Evolutionary conservation across 495 filamentous ascomycete genomes (phyloP).

Genomic region (Neurospora sp.): DNA sequence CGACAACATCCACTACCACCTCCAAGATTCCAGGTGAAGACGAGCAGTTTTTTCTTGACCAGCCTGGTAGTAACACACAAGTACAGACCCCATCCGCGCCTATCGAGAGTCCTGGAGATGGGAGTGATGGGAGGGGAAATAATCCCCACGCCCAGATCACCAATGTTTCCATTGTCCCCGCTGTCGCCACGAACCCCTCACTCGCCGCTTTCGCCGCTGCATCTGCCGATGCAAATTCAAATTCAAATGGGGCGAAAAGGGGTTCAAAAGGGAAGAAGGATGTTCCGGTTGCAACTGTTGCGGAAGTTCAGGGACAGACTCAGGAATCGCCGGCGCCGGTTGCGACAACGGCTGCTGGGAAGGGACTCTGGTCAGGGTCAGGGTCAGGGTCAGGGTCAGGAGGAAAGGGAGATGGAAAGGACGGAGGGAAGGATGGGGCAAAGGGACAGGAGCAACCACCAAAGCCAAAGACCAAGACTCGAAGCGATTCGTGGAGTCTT

Average conservation of each 20-base stretch:
- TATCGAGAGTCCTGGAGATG: background rate
- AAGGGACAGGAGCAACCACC: background rate
- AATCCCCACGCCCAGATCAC: background rate
- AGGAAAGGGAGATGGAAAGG: background rate
- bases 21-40: background rate
- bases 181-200: background rate
- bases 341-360: background rate
- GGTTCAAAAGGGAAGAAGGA: background rate
- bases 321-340: background rate
- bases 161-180: background rate
- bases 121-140: background rate
- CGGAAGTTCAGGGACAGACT: background rate
- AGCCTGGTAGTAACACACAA: background rate
- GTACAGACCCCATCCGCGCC: background rate
- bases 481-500: constrained; percentile 1
- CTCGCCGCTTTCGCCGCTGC: background rate
- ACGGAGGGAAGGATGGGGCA: background rate
- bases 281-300: background rate
- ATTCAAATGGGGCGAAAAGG: background rate
- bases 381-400: background rate
- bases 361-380: background rate
- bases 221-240: background rate
- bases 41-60: background rate
- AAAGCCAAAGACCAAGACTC: background rate
- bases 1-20: background rate